Evolutionary conservation across 78 protist genomes (phyloP).

Genomic region (Planoprotostelium fungivorum): DNA sequence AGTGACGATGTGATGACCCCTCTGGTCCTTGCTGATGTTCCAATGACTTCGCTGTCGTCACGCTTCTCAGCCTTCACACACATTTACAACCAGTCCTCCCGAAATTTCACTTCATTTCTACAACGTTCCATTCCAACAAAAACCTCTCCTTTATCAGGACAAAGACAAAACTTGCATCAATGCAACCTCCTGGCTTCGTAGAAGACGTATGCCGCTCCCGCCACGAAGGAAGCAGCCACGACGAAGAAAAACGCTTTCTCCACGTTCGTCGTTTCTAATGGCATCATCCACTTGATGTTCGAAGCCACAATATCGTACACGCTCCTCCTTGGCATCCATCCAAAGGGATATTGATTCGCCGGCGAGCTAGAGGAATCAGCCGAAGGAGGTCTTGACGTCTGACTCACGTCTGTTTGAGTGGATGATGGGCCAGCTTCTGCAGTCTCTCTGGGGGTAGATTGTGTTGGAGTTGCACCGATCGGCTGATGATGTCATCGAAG

Average conservation of each 20-base stretch:
- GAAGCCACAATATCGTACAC: neutral
- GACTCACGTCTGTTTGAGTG: neutral
- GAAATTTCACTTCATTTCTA: too few relatives aligned
- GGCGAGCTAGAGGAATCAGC: constrained; percentile 16
- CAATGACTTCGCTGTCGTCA: too few relatives aligned
- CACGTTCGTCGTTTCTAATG: neutral
- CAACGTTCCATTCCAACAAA: too few relatives aligned
- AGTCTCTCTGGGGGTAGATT: constrained; percentile 43
- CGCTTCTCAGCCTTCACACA: too few relatives aligned
- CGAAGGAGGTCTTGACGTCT: too few relatives aligned
- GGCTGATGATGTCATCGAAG: constrained; percentile 24
- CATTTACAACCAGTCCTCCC: too few relatives aligned
- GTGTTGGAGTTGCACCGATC: constrained; percentile 5
- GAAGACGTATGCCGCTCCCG: neutral
- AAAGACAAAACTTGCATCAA: too few relatives aligned
- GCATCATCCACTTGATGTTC: neutral
- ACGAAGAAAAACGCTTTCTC: neutral
- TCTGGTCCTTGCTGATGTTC: too few relatives aligned
- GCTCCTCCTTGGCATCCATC: constrained; percentile 25
- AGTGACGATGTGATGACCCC: too few relatives aligned
- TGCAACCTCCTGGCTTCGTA: neutral
- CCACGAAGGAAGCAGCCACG: neutral
- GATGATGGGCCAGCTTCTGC: constrained; percentile 4
- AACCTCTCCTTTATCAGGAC: too few relatives aligned
- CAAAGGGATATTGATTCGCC: constrained; percentile 27